Percentiles rank a stretch among this genome's conserved stretches.
Conservation (phyloP, 2,329 filamentous ascomycete species). For the Fonsecaea nubica region DNA sequence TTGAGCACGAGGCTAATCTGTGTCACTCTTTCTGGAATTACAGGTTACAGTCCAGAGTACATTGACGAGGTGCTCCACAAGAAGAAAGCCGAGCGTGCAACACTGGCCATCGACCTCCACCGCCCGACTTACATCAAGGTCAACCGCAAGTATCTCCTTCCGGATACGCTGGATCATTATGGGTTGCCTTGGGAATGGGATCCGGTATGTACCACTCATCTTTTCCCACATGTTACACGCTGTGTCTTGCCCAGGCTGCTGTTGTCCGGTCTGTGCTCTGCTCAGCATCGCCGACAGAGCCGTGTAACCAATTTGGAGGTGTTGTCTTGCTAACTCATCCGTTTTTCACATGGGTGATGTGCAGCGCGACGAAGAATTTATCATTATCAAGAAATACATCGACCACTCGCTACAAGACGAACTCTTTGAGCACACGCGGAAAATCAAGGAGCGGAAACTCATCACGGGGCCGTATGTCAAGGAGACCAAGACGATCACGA, state of each 20-base stretch:
- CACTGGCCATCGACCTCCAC: constrained; percentile 38
- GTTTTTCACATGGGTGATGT: constrained; percentile 41
- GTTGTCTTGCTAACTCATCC: constrained; percentile 26
- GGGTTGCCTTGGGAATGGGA: constrained; percentile 56
- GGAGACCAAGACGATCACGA: constrained; percentile 38
- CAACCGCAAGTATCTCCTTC: constrained; percentile 54
- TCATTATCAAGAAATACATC: constrained; percentile 77
- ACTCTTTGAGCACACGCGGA: constrained; percentile 74
- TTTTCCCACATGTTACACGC: not conserved
- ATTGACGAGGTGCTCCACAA: constrained; percentile 52
- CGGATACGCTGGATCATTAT: constrained; percentile 56
- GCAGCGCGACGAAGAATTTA: constrained; percentile 68
- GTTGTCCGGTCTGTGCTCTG: not conserved
- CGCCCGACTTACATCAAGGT: constrained; percentile 55
- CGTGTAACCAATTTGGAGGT: not conserved
- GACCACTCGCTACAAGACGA: constrained; percentile 73
- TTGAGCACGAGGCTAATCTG: constrained; percentile 22
- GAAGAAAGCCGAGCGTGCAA: constrained; percentile 44
- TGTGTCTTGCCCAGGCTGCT: not conserved
- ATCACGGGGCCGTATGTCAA: constrained; percentile 38
- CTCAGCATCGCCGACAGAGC: not conserved
- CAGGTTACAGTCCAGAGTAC: constrained; percentile 50
- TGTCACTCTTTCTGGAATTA: constrained; percentile 33
- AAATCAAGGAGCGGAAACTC: constrained; percentile 49
- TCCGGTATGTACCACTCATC: constrained; percentile 37